Conservation (phyloP, 1,284 basidiomycete genomes). For the Golubevia pallescens region DNA sequence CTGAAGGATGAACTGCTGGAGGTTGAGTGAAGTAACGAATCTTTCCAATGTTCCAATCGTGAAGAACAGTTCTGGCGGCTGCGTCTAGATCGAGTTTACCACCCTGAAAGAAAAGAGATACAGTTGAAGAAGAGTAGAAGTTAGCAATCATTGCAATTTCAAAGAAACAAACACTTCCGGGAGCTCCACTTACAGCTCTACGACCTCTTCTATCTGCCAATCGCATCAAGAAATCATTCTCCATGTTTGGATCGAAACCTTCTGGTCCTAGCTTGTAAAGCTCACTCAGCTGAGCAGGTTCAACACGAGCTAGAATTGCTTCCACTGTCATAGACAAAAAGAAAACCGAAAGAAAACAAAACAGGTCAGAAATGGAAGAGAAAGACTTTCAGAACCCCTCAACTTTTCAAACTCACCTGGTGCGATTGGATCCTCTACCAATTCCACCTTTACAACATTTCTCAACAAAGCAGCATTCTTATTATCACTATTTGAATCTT, state of each 20-base stretch:
- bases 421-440: slow-evolving; percentile 85
- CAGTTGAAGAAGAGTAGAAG: background rate
- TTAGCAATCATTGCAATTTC: slow-evolving; percentile 7
- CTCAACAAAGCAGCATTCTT: slow-evolving; percentile 68
- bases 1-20: slow-evolving; percentile 77
- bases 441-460: slow-evolving; percentile 90
- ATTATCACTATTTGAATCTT: slow-evolving; percentile 18
- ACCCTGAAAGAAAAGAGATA: slow-evolving; percentile 69
- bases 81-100: slow-evolving; percentile 87
- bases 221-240: slow-evolving; percentile 88
- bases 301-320: slow-evolving; percentile 50
- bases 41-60: slow-evolving; percentile 95
- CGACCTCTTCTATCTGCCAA: slow-evolving; percentile 84
- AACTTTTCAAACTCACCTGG: slow-evolving; percentile 71
- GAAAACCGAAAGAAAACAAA: slow-evolving; percentile 9
- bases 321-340: slow-evolving; percentile 44
- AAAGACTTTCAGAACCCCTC: background rate
- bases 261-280: slow-evolving; percentile 29
- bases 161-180: slow-evolving; percentile 1
- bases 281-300: slow-evolving; percentile 27
- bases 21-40: slow-evolving; percentile 86
- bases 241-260: slow-evolving; percentile 66
- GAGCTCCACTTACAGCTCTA: slow-evolving; percentile 76
- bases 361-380: slow-evolving; percentile 8
- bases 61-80: slow-evolving; percentile 82